Evolutionary conservation across 2,329 filamentous ascomycete genomes (phyloP).

Genomic region (Aspergillus caelatus): DNA sequence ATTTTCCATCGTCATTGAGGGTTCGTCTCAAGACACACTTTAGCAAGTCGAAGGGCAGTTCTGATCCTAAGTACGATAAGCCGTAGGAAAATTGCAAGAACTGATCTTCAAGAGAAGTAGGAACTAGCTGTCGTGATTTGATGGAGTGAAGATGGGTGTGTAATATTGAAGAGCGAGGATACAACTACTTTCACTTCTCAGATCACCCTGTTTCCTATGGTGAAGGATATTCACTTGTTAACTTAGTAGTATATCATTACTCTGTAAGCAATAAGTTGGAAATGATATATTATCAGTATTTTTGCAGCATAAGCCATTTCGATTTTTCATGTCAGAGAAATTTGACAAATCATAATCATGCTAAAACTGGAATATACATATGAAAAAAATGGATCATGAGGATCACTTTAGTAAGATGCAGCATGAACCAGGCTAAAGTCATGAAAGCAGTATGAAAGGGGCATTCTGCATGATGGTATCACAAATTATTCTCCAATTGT

Average conservation of each 20-base stretch:
- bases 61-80: not conserved
- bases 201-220: not conserved
- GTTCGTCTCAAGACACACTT: not conserved
- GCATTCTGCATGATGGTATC: not conserved
- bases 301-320: not conserved
- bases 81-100: not conserved
- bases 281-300: not conserved
- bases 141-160: not conserved
- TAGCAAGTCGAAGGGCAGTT: not conserved
- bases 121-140: not conserved
- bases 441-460: not conserved
- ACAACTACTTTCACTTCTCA: not conserved
- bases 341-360: not conserved
- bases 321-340: not conserved
- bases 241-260: not conserved
- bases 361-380: not conserved
- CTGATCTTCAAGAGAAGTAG: not conserved
- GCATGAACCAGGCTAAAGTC: not conserved
- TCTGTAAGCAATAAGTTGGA: not conserved
- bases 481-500: constrained; percentile 31
- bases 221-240: not conserved
- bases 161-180: not conserved
- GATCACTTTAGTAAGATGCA: not conserved
- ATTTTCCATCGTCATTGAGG: not conserved
- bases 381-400: not conserved